Percentiles rank a stretch among this genome's conserved stretches.
phyloP scores from a whole-genome alignment of 164 flowering plant species.

The Platanus orientalis region DNA sequence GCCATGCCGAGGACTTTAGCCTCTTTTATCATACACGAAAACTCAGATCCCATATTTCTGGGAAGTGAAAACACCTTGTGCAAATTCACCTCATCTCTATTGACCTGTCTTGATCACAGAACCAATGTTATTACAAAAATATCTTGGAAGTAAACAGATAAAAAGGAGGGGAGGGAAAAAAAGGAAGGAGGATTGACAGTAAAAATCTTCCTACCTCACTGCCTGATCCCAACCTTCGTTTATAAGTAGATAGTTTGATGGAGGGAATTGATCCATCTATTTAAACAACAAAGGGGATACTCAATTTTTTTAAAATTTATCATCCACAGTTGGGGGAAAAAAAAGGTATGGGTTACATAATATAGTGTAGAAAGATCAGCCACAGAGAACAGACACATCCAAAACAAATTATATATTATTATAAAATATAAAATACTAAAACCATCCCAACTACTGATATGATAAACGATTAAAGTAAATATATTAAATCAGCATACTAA shows the following conservation, averaged over 20 bases:
- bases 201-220: conserved; percentile 41
- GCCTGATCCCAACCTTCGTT: conserved; percentile 58
- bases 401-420: no score
- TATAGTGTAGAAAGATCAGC: background rate
- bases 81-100: conserved; percentile 33
- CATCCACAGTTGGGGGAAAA: background rate
- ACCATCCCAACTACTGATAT: background rate
- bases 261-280: conserved; percentile 94
- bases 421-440: no score
- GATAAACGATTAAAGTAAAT: background rate
- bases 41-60: conserved; percentile 85
- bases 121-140: background rate
- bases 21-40: conserved; percentile 89
- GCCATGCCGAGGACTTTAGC: conserved; percentile 72
- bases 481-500: background rate
- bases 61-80: conserved; percentile 41
- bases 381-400: no score
- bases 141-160: background rate
- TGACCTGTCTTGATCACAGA: conserved; percentile 34
- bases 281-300: conserved; percentile 4
- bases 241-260: conserved; percentile 75
- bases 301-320: background rate
- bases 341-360: background rate
- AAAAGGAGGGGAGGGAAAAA: background rate
- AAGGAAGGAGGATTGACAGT: background rate